Conservation (phyloP, 176 grass and related monocot species). For the Aegilops sharonensis region DNA sequence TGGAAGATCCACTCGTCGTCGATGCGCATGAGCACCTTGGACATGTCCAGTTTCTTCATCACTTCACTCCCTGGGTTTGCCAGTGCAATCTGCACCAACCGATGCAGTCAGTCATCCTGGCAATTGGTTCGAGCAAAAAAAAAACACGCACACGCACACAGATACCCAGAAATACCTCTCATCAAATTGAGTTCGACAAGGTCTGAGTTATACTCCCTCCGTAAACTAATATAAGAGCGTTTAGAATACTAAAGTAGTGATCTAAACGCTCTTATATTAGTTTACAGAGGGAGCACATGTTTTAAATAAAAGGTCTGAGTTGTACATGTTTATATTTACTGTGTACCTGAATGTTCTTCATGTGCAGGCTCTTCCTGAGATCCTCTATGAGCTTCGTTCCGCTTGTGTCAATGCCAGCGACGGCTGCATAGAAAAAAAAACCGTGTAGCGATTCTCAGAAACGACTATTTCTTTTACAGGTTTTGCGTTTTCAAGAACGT, state of each 20-base stretch:
- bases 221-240: too few species aligned
- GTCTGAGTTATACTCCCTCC: too few species aligned
- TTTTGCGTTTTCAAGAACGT: too few species aligned
- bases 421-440: constrained; percentile 31
- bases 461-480: too few species aligned
- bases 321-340: background rate
- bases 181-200: too few species aligned
- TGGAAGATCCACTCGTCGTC: constrained; percentile 73
- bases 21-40: constrained; percentile 56
- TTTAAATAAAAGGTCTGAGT: background rate
- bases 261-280: too few species aligned
- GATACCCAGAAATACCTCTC: too few species aligned
- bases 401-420: constrained; percentile 67
- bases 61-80: constrained; percentile 78
- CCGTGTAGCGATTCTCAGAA: too few species aligned
- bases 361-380: constrained; percentile 45
- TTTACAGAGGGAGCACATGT: too few species aligned
- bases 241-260: too few species aligned
- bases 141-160: background rate
- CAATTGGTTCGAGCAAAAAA: background rate
- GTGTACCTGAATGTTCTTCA: constrained; percentile 54
- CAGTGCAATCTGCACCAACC: constrained; percentile 50
- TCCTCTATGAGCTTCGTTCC: constrained; percentile 70
- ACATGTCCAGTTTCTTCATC: constrained; percentile 74
- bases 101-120: background rate